phyloP scores from a whole-genome alignment of 2,329 filamentous ascomycete genomes.

The Fusarium newnesense region DNA sequence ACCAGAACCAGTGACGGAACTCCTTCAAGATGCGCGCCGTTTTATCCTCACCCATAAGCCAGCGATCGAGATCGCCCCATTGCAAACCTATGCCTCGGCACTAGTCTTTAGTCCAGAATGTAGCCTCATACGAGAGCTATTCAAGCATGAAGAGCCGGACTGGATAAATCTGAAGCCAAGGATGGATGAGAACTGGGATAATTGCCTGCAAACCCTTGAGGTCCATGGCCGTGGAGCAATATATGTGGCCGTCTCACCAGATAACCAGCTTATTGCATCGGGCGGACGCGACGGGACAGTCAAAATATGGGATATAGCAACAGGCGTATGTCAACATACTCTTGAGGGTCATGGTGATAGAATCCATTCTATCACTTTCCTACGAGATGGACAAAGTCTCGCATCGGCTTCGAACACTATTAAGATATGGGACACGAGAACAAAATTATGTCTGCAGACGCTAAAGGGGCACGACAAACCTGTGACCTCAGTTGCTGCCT shows the following conservation, averaged over 20 bases:
- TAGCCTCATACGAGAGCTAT: background rate
- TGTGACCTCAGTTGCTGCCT: accelerated
- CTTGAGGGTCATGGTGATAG: accelerated
- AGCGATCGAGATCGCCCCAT: accelerated
- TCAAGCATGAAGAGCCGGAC: accelerated
- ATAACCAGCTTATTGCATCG: accelerated
- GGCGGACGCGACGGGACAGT: accelerated
- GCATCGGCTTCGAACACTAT: accelerated
- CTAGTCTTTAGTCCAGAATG: background rate
- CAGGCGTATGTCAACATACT: accelerated
- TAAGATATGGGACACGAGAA: accelerated
- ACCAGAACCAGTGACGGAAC: accelerated
- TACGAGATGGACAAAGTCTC: accelerated
- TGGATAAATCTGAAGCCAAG: accelerated
- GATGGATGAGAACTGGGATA: accelerated
- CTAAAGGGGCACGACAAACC: background rate
- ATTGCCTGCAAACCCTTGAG: background rate
- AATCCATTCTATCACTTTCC: accelerated
- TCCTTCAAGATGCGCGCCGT: accelerated
- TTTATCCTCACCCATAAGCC: accelerated
- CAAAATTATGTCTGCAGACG: accelerated
- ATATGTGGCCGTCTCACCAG: accelerated
- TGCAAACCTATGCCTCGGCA: background rate
- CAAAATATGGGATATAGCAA: accelerated
- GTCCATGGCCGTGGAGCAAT: accelerated